phyloP scores from a whole-genome alignment of 441 rosid genomes.

The Adansonia rubrostipa region DNA sequence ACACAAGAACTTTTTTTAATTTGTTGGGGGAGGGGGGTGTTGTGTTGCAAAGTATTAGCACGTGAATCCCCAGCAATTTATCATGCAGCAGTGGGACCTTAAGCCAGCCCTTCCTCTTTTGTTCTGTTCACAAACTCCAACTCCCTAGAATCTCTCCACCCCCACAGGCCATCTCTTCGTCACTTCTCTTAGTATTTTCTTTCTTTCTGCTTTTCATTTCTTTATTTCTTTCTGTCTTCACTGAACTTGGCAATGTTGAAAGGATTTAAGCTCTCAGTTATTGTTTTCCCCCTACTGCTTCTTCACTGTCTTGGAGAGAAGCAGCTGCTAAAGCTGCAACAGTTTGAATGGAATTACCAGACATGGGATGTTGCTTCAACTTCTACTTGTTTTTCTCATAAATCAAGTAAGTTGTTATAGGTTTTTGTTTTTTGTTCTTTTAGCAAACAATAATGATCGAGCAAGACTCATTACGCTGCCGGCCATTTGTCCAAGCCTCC shows the following conservation, averaged over 20 bases:
- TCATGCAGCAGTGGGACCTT: slow-evolving; percentile 71
- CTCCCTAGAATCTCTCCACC: slow-evolving; percentile 54
- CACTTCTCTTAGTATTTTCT: slow-evolving; percentile 17
- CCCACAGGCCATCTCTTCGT: too few relatives aligned
- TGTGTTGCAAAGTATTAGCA: slow-evolving; percentile 43
- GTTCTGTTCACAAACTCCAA: slow-evolving; percentile 71
- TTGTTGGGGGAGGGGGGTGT: too few relatives aligned
- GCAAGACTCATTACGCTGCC: background rate
- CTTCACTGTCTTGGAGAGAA: slow-evolving; percentile 39
- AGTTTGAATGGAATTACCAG: slow-evolving; percentile 41
- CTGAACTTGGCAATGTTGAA: slow-evolving; percentile 54
- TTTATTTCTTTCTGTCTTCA: background rate
- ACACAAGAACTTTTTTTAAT: too few relatives aligned
- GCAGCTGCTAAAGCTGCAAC: slow-evolving; percentile 38
- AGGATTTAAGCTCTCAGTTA: slow-evolving; percentile 27
- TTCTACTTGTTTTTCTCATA: slow-evolving; percentile 56
- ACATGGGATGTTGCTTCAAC: slow-evolving; percentile 18
- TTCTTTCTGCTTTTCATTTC: background rate
- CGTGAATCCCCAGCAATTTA: slow-evolving; percentile 86
- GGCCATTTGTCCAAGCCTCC: background rate
- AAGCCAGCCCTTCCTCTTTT: slow-evolving; percentile 70
- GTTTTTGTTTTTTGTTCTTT: too few relatives aligned
- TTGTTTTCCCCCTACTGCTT: slow-evolving; percentile 28
- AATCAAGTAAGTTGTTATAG: slow-evolving; percentile 54
- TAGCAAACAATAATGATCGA: too few relatives aligned